These are phyloP conservation scores for Arxiozyma telluris DNA, from an alignment of 1,139 yeast species.

Conservation along the genomic window DNA sequence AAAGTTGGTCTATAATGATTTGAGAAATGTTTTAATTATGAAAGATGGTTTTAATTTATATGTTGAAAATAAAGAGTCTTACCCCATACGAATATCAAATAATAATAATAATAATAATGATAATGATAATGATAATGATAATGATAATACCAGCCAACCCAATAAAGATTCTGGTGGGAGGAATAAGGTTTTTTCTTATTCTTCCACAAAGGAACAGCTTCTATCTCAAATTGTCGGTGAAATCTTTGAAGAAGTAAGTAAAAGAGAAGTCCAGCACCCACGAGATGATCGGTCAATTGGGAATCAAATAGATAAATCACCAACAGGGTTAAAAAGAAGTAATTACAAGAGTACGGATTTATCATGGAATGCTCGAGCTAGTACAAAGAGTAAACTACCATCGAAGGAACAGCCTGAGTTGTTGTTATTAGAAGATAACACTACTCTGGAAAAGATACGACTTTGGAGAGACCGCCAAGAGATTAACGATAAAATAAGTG, in stretches of 20 bases:
- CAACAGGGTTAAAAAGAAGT: not conserved
- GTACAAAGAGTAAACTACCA: not conserved
- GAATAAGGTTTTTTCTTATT: not conserved
- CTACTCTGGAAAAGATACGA: conserved; percentile 2
- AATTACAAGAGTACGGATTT: not conserved
- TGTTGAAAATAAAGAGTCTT: not conserved
- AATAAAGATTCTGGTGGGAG: not conserved
- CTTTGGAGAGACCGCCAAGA: conserved; percentile 4
- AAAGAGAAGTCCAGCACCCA: not conserved
- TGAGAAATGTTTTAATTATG: not conserved
- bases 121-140: no score
- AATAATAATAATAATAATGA: no score
- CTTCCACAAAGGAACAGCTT: conserved; percentile 1
- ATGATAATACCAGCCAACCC: no score
- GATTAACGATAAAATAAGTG: conserved; percentile 9
- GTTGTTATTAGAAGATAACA: not conserved
- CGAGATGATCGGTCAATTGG: no score
- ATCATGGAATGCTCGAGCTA: not conserved
- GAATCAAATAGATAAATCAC: not conserved
- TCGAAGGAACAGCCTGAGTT: not conserved
- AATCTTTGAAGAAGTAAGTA: conserved; percentile 3
- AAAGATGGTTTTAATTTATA: not conserved
- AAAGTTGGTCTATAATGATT: conserved; percentile 2
- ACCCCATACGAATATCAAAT: not conserved
- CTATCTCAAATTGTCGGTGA: conserved; percentile 2